phyloP scores from a whole-genome alignment of 257 asterid species.

The Capsicum pubescens region DNA sequence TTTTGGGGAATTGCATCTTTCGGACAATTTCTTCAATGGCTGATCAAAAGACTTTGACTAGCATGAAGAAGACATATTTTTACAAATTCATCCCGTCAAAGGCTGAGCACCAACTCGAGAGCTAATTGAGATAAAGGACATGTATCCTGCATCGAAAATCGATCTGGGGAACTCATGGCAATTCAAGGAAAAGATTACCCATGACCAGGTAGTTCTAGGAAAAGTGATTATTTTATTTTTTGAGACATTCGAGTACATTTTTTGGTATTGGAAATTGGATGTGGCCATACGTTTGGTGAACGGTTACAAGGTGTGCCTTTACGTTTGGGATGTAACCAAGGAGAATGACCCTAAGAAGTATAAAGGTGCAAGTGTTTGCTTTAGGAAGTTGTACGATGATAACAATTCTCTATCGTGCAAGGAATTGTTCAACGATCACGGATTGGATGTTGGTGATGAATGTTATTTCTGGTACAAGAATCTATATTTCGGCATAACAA shows the following conservation, averaged over 20 bases:
- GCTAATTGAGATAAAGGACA: slow-evolving; percentile 53
- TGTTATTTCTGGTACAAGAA: too few species aligned
- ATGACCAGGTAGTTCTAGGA: not conserved
- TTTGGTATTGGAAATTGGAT: slow-evolving; percentile 53
- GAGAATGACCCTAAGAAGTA: slow-evolving; percentile 42
- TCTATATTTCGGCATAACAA: too few species aligned
- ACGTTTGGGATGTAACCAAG: slow-evolving; percentile 57
- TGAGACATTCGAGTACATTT: slow-evolving; percentile 45
- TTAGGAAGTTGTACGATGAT: slow-evolving; percentile 43
- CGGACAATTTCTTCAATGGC: not conserved
- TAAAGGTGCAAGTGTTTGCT: slow-evolving; percentile 28
- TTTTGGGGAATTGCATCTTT: not conserved
- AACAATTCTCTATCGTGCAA: slow-evolving; percentile 41
- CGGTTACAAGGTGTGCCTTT: slow-evolving; percentile 40
- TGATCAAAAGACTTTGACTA: not conserved
- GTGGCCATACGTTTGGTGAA: slow-evolving; percentile 42
- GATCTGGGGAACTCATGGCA: slow-evolving; percentile 54
- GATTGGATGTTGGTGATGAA: slow-evolving; percentile 43
- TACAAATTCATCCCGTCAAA: slow-evolving; percentile 45
- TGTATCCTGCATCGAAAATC: slow-evolving; percentile 38
- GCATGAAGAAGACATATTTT: slow-evolving; percentile 46
- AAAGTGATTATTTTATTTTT: not conserved
- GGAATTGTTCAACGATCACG: slow-evolving; percentile 44
- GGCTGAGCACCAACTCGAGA: slow-evolving; percentile 32
- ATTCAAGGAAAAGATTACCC: slow-evolving; percentile 38